Conservation (phyloP, 176 grass and related monocot species). For the Olyra latifolia region DNA sequence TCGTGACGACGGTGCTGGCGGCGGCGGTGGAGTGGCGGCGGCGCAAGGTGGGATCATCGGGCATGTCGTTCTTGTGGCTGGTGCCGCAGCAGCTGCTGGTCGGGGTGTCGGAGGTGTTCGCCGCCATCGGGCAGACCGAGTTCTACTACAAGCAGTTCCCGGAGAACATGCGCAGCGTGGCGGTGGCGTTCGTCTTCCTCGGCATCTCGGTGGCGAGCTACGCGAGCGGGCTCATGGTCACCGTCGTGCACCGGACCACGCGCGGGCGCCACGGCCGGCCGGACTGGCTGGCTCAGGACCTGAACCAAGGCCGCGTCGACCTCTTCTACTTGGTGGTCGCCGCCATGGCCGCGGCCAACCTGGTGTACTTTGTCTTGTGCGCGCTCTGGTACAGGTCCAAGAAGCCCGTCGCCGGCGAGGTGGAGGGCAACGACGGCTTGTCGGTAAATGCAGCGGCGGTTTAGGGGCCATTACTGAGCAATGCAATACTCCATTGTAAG, state of each 20-base stretch:
- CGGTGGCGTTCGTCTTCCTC: constrained; percentile 40
- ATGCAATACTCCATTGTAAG: no score
- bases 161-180: constrained; percentile 67
- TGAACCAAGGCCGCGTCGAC: constrained; percentile 48
- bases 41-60: background rate
- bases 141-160: constrained; percentile 75
- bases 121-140: constrained; percentile 47
- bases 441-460: no score
- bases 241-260: constrained; percentile 41
- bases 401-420: background rate
- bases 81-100: constrained; percentile 51
- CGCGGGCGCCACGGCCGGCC: background rate
- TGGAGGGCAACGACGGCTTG: no score
- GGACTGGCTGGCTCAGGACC: constrained; percentile 47
- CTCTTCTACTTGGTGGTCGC: constrained; percentile 56
- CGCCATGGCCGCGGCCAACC: constrained; percentile 23
- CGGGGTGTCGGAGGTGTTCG: constrained; percentile 58
- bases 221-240: constrained; percentile 39
- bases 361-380: constrained; percentile 51
- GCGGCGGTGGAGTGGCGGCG: constrained; percentile 46
- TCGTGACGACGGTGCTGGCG: constrained; percentile 29
- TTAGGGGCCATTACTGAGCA: no score
- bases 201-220: constrained; percentile 40
- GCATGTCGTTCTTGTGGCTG: constrained; percentile 41
- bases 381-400: constrained; percentile 64